Evolutionary conservation across 345 rosid species (phyloP).

Genomic region (Brassica napus): Da-Ae NC_063441.1:13051501-13052000

Average conservation of each 20-base stretch:
- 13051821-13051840: slow-evolving; percentile 14
- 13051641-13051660: background rate
- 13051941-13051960: slow-evolving; percentile 76
- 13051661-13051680: background rate
- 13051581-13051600: background rate
- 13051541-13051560: background rate
- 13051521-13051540: slow-evolving; percentile 30
- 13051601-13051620: background rate
- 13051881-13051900: slow-evolving; percentile 33
- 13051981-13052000: slow-evolving; percentile 47
- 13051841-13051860: slow-evolving; percentile 16
- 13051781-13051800: slow-evolving; percentile 32
- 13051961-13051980: slow-evolving; percentile 52
- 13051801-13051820: slow-evolving; percentile 35
- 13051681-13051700: background rate
- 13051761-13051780: slow-evolving; percentile 32
- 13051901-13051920: slow-evolving; percentile 36
- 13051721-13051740: background rate
- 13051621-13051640: background rate
- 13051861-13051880: slow-evolving; percentile 18
- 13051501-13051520: slow-evolving; percentile 16
- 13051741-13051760: slow-evolving; percentile 5
- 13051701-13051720: too few relatives aligned
- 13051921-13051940: slow-evolving; percentile 7
- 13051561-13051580: slow-evolving; percentile 10